phyloP scores from a whole-genome alignment of 73 alveolate species.

The Effrenium voratum region DNA sequence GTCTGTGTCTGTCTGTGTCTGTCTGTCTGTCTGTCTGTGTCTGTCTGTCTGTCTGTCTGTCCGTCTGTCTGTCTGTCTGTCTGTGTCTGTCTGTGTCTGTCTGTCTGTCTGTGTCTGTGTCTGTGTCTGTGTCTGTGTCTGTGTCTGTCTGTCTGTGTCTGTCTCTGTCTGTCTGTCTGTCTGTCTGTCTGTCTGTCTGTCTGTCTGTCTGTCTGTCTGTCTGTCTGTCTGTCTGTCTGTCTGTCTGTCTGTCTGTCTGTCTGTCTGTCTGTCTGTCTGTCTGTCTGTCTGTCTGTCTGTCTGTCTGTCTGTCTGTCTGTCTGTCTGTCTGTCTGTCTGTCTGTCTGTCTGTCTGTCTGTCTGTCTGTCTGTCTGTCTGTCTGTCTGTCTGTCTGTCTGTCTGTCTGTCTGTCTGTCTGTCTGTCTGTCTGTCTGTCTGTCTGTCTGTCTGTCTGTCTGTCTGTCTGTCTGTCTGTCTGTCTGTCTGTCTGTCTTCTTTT shows the following conservation, averaged over 20 bases:
- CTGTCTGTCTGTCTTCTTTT: neutral
- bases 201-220: too few relatives aligned
- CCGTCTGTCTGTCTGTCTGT: neutral
- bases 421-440: neutral
- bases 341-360: neutral
- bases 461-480: neutral
- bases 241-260: neutral
- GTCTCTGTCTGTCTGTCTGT: neutral
- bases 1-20: neutral
- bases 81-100: neutral
- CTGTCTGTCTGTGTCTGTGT: neutral
- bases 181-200: neutral
- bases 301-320: neutral
- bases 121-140: neutral
- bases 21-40: neutral
- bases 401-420: neutral
- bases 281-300: neutral
- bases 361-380: neutral
- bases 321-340: too few relatives aligned
- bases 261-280: neutral
- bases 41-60: neutral
- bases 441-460: neutral
- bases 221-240: neutral
- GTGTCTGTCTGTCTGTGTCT: neutral
- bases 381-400: neutral